These are phyloP conservation scores for Penicillium aurantiogriseum DNA, from an alignment of 2,329 filamentous ascomycete species.

Conservation along the genomic window DNA sequence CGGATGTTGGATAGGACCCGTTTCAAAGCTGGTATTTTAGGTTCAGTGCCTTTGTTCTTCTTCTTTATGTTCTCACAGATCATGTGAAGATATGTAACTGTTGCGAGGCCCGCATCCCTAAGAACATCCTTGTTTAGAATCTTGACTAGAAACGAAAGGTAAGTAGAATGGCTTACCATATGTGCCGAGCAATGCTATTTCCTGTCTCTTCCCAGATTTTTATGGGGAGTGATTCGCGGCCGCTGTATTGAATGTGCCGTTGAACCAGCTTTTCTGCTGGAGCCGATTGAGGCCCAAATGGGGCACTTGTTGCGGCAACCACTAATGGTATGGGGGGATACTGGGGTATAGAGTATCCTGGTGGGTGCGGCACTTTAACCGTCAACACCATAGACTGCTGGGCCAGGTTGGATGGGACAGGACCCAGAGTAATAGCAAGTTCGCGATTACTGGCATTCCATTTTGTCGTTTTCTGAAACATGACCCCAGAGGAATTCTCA, in stretches of 20 bases:
- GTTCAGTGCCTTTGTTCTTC: constrained; percentile 29
- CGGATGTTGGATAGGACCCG: constrained; percentile 32
- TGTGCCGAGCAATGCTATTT: constrained; percentile 69
- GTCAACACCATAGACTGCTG: constrained; percentile 30
- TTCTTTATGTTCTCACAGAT: constrained; percentile 11
- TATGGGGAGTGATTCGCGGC: constrained; percentile 33
- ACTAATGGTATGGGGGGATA: constrained; percentile 44
- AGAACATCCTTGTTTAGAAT: constrained; percentile 1
- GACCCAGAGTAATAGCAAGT: constrained; percentile 32
- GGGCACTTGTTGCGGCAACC: constrained; percentile 58
- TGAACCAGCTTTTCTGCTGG: constrained; percentile 55
- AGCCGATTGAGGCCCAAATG: constrained; percentile 39
- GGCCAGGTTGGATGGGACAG: constrained; percentile 28
- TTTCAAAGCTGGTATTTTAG: constrained; percentile 31
- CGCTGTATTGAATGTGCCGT: constrained; percentile 46
- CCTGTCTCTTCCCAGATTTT: constrained; percentile 68
- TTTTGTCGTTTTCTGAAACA: constrained; percentile 26
- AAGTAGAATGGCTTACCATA: constrained; percentile 55
- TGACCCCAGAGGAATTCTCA: constrained; percentile 14
- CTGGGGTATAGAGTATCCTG: constrained; percentile 10
- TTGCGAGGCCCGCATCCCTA: constrained; percentile 60
- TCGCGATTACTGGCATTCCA: constrained; percentile 40
- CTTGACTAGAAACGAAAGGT: constrained; percentile 1
- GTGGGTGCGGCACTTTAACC: constrained; percentile 25
- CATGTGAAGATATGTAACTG: constrained; percentile 50